Percentiles rank a stretch among this genome's conserved stretches.
phyloP scores from a whole-genome alignment of 2,329 filamentous ascomycete species.

The Thermomyces lanuginosus region DNA sequence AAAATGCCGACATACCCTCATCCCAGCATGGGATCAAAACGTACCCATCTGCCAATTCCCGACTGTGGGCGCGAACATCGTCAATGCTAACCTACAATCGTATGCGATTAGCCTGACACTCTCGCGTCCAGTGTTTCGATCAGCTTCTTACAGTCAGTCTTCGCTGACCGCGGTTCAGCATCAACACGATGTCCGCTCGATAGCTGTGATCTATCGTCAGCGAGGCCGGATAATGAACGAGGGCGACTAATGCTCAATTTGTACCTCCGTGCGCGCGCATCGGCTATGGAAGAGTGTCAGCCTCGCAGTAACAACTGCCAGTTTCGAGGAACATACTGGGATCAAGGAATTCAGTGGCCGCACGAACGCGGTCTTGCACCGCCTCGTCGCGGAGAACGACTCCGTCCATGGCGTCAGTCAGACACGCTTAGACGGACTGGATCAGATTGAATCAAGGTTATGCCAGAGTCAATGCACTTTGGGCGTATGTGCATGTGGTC shows the following conservation, averaged over 20 bases:
- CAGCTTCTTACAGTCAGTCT: conserved; percentile 36
- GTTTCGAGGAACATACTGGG: conserved; percentile 75
- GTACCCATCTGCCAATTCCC: conserved; percentile 58
- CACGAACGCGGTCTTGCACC: conserved; percentile 64
- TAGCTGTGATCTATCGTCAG: conserved; percentile 44
- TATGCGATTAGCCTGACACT: conserved; percentile 1
- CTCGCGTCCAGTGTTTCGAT: neutral
- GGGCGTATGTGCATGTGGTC: no score
- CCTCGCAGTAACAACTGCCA: no score
- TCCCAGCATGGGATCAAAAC: conserved; percentile 2
- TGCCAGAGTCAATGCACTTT: no score
- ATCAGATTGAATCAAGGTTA: no score
- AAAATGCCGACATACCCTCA: conserved; percentile 7
- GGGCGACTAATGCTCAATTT: neutral
- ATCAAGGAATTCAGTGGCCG: conserved; percentile 85
- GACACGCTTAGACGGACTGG: no score
- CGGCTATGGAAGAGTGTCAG: conserved; percentile 26
- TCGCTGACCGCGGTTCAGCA: conserved; percentile 46
- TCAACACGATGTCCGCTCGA: conserved; percentile 69
- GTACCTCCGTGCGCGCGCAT: conserved; percentile 40
- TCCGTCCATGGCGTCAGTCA: conserved; percentile 52
- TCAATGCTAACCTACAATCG: conserved; percentile 54
- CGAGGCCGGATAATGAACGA: neutral
- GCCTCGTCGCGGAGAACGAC: conserved; percentile 70
- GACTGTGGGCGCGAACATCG: conserved; percentile 74